These are phyloP conservation scores for Hypoxylon subgilvum DNA, from an alignment of 495 filamentous ascomycete species.

Conservation along the genomic window DNA sequence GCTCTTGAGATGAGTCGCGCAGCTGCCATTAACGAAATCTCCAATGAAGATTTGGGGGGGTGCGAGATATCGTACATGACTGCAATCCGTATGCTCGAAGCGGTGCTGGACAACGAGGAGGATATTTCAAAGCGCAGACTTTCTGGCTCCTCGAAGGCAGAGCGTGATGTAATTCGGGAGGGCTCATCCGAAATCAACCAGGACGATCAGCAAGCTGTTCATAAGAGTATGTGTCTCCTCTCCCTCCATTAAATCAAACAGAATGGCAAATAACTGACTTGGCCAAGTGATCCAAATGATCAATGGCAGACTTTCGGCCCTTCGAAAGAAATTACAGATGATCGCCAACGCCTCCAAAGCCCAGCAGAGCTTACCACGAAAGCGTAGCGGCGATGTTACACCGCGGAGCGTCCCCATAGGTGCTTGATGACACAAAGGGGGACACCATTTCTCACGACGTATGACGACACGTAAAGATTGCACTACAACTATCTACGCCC, in stretches of 20 bases:
- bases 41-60: constrained; percentile 83
- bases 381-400: constrained; percentile 54
- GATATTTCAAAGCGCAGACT: constrained; percentile 56
- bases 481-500: constrained; percentile 40
- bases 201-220: constrained; percentile 74
- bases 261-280: constrained; percentile 20
- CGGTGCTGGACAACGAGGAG: constrained; percentile 86
- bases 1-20: constrained; percentile 94
- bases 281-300: constrained; percentile 56
- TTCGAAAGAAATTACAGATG: constrained; percentile 53
- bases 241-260: not conserved
- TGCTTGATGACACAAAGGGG: constrained; percentile 39
- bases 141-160: constrained; percentile 48
- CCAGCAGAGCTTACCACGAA: constrained; percentile 40
- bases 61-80: constrained; percentile 94
- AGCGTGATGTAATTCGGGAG: constrained; percentile 52
- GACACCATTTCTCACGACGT: constrained; percentile 36
- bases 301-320: constrained; percentile 43
- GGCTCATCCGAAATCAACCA: constrained; percentile 64
- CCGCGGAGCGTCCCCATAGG: constrained; percentile 49
- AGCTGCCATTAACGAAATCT: constrained; percentile 93
- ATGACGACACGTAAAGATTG: constrained; percentile 46
- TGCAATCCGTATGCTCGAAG: constrained; percentile 90
- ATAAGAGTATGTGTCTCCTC: constrained; percentile 61
- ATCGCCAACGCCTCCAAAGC: constrained; percentile 52